phyloP scores from a whole-genome alignment of 371 early-diverging fungal species.

The Haplosporangium sp. region DNA sequence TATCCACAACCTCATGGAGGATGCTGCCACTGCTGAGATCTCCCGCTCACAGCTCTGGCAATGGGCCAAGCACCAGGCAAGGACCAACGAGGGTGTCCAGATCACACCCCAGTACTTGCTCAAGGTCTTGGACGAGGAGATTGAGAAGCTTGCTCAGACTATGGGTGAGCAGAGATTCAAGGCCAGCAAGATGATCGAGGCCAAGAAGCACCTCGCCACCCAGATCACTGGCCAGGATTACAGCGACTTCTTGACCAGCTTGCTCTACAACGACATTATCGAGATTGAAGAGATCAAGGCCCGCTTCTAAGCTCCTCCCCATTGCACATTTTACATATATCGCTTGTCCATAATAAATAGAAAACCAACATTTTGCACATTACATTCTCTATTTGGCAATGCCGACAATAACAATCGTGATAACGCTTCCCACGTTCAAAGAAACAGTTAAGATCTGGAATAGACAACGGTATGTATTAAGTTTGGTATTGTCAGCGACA shows the following conservation, averaged over 20 bases:
- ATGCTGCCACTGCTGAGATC: slow-evolving; percentile 97
- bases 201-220: slow-evolving; percentile 78
- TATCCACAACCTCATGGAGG: slow-evolving; percentile 95
- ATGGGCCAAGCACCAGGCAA: slow-evolving; percentile 89
- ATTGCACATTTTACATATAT: not conserved
- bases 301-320: slow-evolving; percentile 24
- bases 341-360: no score
- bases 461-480: no score
- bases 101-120: slow-evolving; percentile 81
- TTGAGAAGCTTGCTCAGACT: slow-evolving; percentile 67
- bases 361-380: no score
- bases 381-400: no score
- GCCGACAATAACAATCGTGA: no score
- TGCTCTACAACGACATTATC: slow-evolving; percentile 79
- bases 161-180: slow-evolving; percentile 68
- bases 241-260: slow-evolving; percentile 90
- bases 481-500: no score
- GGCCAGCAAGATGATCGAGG: slow-evolving; percentile 74
- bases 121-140: slow-evolving; percentile 84
- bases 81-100: slow-evolving; percentile 79
- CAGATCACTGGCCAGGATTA: slow-evolving; percentile 85
- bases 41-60: slow-evolving; percentile 95
- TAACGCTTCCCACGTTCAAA: no score
- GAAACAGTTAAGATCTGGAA: no score
- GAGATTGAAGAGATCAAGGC: slow-evolving; percentile 34